Evolutionary conservation across 2,329 filamentous ascomycete species (phyloP).

Genomic region (Xylaria digitata): DNA sequence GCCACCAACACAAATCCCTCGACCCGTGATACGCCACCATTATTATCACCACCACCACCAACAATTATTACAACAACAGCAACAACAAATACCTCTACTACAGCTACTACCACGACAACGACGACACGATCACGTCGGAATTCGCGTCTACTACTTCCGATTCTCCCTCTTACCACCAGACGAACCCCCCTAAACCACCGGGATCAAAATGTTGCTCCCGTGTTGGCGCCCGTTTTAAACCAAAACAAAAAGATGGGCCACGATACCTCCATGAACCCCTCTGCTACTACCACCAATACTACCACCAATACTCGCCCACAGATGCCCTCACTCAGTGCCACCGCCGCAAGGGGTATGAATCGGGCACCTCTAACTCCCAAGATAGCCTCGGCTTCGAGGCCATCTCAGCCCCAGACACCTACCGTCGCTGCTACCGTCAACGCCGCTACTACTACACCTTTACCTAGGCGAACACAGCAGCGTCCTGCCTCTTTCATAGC

Average conservation of each 20-base stretch:
- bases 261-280: slow-evolving; percentile 59
- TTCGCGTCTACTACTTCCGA: slow-evolving; percentile 2
- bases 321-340: slow-evolving; percentile 75
- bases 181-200: slow-evolving; percentile 43
- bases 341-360: slow-evolving; percentile 65
- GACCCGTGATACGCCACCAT: slow-evolving; percentile 11
- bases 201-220: slow-evolving; percentile 55
- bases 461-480: slow-evolving; percentile 50
- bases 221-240: slow-evolving; percentile 48
- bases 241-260: slow-evolving; percentile 52
- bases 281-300: slow-evolving; percentile 56
- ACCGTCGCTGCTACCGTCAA: slow-evolving; percentile 31
- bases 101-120: not conserved
- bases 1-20: slow-evolving; percentile 27
- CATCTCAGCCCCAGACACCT: slow-evolving; percentile 43
- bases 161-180: not conserved
- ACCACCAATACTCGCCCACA: slow-evolving; percentile 66
- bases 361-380: slow-evolving; percentile 66
- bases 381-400: slow-evolving; percentile 55
- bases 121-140: not conserved
- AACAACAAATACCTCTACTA: not conserved
- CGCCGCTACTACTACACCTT: slow-evolving; percentile 48
- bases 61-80: not conserved
- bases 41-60: not conserved
- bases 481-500: slow-evolving; percentile 45